Base-by-base conservation (phyloP, 257 asterid species). In the Ajuga chamaepitys region DNA sequence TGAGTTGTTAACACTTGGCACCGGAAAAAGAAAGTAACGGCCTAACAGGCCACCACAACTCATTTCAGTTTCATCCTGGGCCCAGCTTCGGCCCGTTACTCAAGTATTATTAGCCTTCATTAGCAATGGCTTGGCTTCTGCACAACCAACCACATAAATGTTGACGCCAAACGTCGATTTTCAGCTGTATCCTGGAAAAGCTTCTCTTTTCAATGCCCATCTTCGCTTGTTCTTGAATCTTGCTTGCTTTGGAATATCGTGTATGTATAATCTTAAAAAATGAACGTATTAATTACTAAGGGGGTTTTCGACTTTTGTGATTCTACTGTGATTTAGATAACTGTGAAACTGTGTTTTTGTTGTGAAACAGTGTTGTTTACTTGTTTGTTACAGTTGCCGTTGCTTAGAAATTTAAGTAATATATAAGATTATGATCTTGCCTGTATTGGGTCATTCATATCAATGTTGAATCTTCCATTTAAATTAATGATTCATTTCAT, bases 1-100 rank as follows among this genome's bases (percentile, higher is more conserved):
- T 38, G 95, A 88, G 80, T 84, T 83, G 58, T 75, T 88, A 55
- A 80, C 92, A 1, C 86, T 90, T 16, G 92, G 95, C 72, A 64
- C 79, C 0, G 96, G 95, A 56, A 85, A 83, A 67, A 85, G 89
- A 81, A 90, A 90, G 71, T 86, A 64, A 64, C 9, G 24, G 14
- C 18, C 40, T 86, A 64, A 64, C 9, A 18, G 14, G 25, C 40
- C 44, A 56, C 40, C 44, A 1, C 13, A 13, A 16, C 42, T 24
- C 53, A 6, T 21, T 20, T 20, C 45, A 3, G 35, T 37, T 56
- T 35, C 18, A 1, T 17, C 26, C 21, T 14, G n/a, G 12, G 47
- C 59, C 34, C 59, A 20, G 13, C 13, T 10, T 47, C 22, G 38
- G 4, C n/a, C 22, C 4, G 28, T 10, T 11, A 18, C 6, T 37